A percentile compares a stretch with the other conserved stretches of the same genome.
phyloP scores from a whole-genome alignment of 2,329 filamentous ascomycete genomes.

The Ophiocordyceps camponoti-floridani region DNA sequence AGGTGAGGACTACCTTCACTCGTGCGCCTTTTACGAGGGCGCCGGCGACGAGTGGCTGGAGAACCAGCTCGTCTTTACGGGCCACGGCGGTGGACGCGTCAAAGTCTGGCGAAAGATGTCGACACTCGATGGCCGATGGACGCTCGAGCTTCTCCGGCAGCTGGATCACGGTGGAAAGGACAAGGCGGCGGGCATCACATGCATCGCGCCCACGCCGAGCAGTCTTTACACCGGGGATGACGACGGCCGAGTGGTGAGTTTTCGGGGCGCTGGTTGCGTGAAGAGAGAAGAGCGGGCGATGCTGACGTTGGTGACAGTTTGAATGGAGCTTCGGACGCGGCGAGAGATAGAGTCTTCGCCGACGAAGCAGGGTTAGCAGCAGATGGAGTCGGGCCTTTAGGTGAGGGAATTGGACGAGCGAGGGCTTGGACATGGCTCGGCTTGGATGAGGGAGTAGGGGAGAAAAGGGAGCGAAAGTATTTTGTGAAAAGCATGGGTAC shows the following conservation, averaged over 20 bases:
- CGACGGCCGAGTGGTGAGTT: constrained; percentile 62
- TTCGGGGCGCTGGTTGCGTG: neutral
- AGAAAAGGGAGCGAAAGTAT: too few species aligned
- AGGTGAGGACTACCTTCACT: constrained; percentile 58
- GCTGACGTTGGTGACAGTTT: constrained; percentile 22
- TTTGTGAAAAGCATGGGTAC: too few species aligned
- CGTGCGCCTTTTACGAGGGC: constrained; percentile 87
- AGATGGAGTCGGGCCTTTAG: neutral
- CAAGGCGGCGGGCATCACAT: constrained; percentile 58
- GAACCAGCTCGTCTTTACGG: constrained; percentile 72
- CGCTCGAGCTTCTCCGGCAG: constrained; percentile 59
- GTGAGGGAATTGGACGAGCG: neutral
- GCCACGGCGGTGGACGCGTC: constrained; percentile 67
- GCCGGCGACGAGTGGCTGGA: constrained; percentile 83
- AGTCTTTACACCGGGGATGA: constrained; percentile 90
- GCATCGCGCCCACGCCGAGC: constrained; percentile 66
- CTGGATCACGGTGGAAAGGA: constrained; percentile 56
- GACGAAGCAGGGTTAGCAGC: neutral
- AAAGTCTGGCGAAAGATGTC: constrained; percentile 51
- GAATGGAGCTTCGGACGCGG: constrained; percentile 44
- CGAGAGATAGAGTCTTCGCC: constrained; percentile 30
- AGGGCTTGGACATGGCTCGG: neutral
- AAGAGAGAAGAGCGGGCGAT: too few species aligned
- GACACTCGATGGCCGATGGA: constrained; percentile 44
- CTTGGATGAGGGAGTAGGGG: neutral